A percentile compares a stretch with the other conserved stretches of the same genome.
Conservation (phyloP, 78 protist species). For the Cavenderia fasciculata region DNA sequence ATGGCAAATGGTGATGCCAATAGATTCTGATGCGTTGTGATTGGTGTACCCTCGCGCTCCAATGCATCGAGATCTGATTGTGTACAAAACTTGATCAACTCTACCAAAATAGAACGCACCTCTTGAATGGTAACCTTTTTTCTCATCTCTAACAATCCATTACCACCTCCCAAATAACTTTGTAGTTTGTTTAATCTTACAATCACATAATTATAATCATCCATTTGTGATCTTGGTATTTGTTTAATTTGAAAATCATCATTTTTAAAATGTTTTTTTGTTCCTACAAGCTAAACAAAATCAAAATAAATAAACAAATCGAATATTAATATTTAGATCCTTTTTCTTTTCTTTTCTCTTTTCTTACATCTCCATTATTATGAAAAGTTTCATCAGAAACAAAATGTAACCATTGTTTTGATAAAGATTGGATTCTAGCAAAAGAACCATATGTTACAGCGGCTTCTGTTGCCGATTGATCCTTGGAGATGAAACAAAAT, state of each 20-base stretch:
- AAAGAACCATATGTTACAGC: conserved; percentile 59
- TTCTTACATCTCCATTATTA: conserved; percentile 76
- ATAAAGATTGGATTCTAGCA: conserved; percentile 57
- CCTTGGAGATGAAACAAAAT: conserved; percentile 33
- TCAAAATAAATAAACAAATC: neutral
- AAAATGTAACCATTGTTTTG: conserved; percentile 60
- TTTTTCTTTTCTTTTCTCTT: neutral
- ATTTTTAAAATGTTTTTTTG: conserved; percentile 61
- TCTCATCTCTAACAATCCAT: neutral
- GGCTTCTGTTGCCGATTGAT: conserved; percentile 15
- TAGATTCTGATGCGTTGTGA: conserved; percentile 51
- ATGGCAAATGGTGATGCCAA: conserved; percentile 21
- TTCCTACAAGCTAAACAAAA: conserved; percentile 76
- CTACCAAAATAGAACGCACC: conserved; percentile 20
- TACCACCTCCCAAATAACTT: neutral
- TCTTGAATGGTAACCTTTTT: conserved; percentile 31
- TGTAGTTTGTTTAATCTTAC: conserved; percentile 20
- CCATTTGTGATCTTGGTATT: conserved; percentile 66
- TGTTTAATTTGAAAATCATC: conserved; percentile 77
- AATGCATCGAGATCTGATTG: conserved; percentile 65
- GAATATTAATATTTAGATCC: neutral
- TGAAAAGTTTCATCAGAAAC: conserved; percentile 61
- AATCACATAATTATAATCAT: conserved; percentile 38
- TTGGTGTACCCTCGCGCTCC: conserved; percentile 73
- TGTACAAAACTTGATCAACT: conserved; percentile 72